Evolutionary conservation across 192 early-diverging fungal species (phyloP).

Genomic region (Coemansia sp.): DNA sequence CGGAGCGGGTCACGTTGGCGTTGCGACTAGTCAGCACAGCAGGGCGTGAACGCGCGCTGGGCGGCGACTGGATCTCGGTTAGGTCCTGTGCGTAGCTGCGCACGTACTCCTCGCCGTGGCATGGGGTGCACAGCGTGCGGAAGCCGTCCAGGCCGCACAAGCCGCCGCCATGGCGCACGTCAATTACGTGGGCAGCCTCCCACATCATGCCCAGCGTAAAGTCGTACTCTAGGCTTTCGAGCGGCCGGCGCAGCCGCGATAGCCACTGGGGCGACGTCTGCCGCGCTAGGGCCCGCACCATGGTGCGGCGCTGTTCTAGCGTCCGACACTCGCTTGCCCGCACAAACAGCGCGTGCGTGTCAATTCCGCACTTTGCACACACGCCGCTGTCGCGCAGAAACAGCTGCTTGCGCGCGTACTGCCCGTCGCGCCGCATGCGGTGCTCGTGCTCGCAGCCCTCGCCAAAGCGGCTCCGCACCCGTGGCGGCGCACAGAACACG

Average conservation of each 20-base stretch:
- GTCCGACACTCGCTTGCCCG: conserved; percentile 16
- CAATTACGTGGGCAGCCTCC: conserved; percentile 47
- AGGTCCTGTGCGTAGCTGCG: conserved; percentile 32
- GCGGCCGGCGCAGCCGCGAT: conserved; percentile 20
- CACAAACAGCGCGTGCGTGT: conserved; percentile 28
- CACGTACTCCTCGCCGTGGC: conserved; percentile 34
- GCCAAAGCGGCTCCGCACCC: conserved; percentile 7
- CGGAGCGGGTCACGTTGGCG: neutral
- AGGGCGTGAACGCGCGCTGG: too few relatives aligned
- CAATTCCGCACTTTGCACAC: conserved; percentile 35
- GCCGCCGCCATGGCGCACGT: conserved; percentile 45
- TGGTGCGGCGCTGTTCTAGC: conserved; percentile 10
- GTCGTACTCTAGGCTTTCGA: conserved; percentile 20
- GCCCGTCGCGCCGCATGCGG: conserved; percentile 33
- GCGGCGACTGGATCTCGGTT: conserved; percentile 15
- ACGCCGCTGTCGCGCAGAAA: conserved; percentile 39
- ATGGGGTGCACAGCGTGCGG: conserved; percentile 46
- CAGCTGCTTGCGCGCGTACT: conserved; percentile 45
- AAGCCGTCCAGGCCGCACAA: conserved; percentile 46
- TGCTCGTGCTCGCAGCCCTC: conserved; percentile 49
- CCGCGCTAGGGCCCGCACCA: conserved; percentile 22
- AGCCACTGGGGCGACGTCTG: conserved; percentile 27
- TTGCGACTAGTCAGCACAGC: neutral
- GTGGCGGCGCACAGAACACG: conserved; percentile 20
- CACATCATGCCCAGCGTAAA: conserved; percentile 50